These are phyloP conservation scores for Ceratocystis colombiana DNA, from an alignment of 2,329 filamentous ascomycete species.

Conservation along the genomic window DNA sequence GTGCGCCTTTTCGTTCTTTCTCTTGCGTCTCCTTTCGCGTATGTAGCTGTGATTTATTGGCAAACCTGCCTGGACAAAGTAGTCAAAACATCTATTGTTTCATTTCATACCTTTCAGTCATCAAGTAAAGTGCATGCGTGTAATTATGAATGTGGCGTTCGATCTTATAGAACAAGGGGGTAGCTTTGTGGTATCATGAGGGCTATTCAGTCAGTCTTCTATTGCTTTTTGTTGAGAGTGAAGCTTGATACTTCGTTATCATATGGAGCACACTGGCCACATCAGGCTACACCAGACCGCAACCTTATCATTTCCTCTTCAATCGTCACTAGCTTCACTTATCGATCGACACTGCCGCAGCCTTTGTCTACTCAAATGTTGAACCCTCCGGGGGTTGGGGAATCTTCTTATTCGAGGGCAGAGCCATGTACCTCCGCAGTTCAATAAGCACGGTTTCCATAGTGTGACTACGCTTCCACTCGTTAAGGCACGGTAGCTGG, in stretches of 20 bases:
- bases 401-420: slow-evolving; percentile 84
- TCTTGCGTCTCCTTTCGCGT: too few relatives aligned
- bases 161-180: neutral
- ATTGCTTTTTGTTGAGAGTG: neutral
- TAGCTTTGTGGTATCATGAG: neutral
- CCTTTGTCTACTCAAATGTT: slow-evolving; percentile 31
- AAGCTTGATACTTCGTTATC: neutral
- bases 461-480: slow-evolving; percentile 87
- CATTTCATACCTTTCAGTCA: neutral
- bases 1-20: too few relatives aligned
- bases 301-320: too few relatives aligned
- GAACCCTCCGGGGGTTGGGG: slow-evolving; percentile 85
- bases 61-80: neutral
- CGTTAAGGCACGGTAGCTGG: slow-evolving; percentile 72
- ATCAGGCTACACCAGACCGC: neutral
- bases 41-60: neutral
- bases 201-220: neutral
- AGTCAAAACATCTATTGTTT: neutral
- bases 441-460: slow-evolving; percentile 92
- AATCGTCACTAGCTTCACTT: neutral
- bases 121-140: neutral
- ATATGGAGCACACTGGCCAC: neutral
- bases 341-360: neutral
- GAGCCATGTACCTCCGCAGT: slow-evolving; percentile 86
- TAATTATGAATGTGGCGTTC: neutral